Evolutionary conservation across 345 rosid species (phyloP).

Genomic region (Ceriops tagal): DNA sequence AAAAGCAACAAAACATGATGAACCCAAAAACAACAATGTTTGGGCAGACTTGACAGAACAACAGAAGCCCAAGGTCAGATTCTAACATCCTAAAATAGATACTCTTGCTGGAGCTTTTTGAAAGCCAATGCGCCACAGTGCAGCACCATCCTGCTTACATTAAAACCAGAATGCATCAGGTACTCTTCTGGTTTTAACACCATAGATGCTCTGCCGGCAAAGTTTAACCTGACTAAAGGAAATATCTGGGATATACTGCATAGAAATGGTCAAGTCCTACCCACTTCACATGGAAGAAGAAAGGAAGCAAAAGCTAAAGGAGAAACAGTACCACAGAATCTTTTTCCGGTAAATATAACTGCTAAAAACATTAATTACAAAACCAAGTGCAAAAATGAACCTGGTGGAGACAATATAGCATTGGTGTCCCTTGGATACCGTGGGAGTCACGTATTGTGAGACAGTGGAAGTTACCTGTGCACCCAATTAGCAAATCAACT

Average conservation of each 20-base stretch:
- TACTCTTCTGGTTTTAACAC: constrained; percentile 68
- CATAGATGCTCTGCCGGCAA: constrained; percentile 85
- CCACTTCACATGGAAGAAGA: neutral
- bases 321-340: neutral
- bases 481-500: constrained; percentile 13
- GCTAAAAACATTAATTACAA: neutral
- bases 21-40: too few relatives aligned
- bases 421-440: constrained; percentile 48
- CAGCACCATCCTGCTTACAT: constrained; percentile 70
- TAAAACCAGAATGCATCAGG: constrained; percentile 28
- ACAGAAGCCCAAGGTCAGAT: neutral
- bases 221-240: constrained; percentile 82
- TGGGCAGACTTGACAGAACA: too few relatives aligned
- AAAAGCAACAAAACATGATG: too few relatives aligned
- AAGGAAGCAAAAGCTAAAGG: neutral
- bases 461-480: constrained; percentile 59
- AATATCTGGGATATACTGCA: constrained; percentile 48
- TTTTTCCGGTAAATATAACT: too few relatives aligned
- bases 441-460: constrained; percentile 48
- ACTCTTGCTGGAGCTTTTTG: constrained; percentile 53
- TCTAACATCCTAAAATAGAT: constrained; percentile 88
- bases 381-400: constrained; percentile 37
- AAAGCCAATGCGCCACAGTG: constrained; percentile 88
- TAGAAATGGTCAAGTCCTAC: neutral
- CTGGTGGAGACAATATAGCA: constrained; percentile 72